Conservation (phyloP, 345 rosid genomes). For the Ricinus communis region DNA sequence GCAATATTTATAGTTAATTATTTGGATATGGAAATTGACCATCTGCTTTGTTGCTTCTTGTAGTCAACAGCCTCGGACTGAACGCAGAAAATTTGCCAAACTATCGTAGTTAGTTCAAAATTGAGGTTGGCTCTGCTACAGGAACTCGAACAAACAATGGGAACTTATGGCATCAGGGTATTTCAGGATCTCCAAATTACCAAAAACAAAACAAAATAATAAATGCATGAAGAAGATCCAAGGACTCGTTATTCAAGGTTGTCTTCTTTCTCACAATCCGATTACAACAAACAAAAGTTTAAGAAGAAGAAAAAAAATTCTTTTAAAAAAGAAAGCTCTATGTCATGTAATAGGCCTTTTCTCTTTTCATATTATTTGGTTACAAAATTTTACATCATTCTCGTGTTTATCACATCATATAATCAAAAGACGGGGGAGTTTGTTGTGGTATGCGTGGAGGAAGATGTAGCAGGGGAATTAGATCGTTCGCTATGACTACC, state of each 20-base stretch:
- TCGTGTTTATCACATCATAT: too few species aligned
- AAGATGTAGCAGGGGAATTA: constrained; percentile 62
- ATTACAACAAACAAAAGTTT: background rate
- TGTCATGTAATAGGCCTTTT: background rate
- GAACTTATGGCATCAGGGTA: too few species aligned
- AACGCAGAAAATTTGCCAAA: background rate
- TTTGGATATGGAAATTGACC: background rate
- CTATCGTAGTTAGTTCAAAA: background rate
- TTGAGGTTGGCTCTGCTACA: background rate
- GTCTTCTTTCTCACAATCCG: constrained; percentile 19
- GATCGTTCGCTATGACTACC: constrained; percentile 48
- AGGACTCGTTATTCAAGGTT: background rate
- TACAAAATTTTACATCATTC: constrained; percentile 41
- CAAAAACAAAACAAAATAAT: too few species aligned
- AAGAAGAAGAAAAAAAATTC: background rate
- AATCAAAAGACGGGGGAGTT: constrained; percentile 43
- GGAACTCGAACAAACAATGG: too few species aligned
- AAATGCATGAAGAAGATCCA: background rate
- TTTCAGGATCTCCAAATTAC: too few species aligned
- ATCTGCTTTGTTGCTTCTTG: background rate
- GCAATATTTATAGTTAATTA: too few species aligned
- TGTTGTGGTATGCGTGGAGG: constrained; percentile 59
- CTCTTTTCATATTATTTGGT: constrained; percentile 11
- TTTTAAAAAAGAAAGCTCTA: too few species aligned
- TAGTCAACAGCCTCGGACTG: background rate